Percentiles rank a stretch among this genome's conserved stretches.
These are phyloP conservation scores for Yamadazyma atmosphaerica DNA, from an alignment of 1,139 yeast species.

Conservation along the genomic window DNA sequence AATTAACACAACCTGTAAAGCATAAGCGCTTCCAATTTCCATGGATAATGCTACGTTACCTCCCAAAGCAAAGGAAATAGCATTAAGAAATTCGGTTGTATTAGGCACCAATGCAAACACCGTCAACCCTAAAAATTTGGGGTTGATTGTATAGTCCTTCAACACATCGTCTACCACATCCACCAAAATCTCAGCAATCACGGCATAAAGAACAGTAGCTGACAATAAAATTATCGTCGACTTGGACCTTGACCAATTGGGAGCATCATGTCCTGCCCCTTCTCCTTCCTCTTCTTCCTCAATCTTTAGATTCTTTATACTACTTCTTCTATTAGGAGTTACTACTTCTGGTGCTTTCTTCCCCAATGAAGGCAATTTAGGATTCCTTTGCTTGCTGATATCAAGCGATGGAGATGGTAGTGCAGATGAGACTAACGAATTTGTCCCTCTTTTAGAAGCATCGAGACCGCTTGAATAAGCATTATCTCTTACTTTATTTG, in stretches of 20 bases:
- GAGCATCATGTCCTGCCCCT: conserved; percentile 88
- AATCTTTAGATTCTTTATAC: conserved; percentile 10
- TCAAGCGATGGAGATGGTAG: conserved; percentile 24
- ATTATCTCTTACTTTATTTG: conserved; percentile 1
- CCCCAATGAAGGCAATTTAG: conserved; percentile 10
- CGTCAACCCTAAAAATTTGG: conserved; percentile 89
- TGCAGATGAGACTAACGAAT: conserved; percentile 11
- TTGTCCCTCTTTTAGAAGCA: conserved; percentile 4
- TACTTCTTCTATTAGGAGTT: conserved; percentile 11
- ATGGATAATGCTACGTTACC: conserved; percentile 94
- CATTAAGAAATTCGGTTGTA: conserved; percentile 94
- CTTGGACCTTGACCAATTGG: conserved; percentile 91
- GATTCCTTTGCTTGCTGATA: conserved; percentile 19
- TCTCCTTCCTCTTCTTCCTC: conserved; percentile 27
- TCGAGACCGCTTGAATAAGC: conserved; percentile 5
- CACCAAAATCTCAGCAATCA: conserved; percentile 92
- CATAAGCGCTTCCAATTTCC: conserved; percentile 99
- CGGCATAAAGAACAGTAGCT: conserved; percentile 85
- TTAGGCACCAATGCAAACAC: conserved; percentile 96
- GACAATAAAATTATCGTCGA: conserved; percentile 81
- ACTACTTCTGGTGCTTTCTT: conserved; percentile 8
- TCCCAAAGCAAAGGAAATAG: conserved; percentile 92
- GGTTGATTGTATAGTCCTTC: conserved; percentile 72
- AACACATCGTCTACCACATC: conserved; percentile 92
- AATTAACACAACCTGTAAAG: conserved; percentile 90